These are phyloP conservation scores for Coemansia guatemalensis DNA, from an alignment of 192 early-diverging fungal species.

Conservation along the genomic window DNA sequence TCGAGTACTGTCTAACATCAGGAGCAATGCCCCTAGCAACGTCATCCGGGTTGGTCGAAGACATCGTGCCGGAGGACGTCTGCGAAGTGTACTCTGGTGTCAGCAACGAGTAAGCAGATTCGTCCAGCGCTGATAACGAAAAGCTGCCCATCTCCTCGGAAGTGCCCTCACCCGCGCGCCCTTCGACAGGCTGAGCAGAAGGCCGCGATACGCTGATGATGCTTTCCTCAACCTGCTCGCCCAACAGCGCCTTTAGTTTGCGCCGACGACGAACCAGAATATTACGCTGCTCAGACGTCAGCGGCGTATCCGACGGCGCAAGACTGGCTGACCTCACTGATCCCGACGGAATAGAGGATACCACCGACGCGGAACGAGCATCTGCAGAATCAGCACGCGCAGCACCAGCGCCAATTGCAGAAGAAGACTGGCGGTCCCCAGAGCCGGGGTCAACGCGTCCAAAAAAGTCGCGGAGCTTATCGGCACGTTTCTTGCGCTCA, in stretches of 20 bases:
- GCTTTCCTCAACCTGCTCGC: conserved; percentile 58
- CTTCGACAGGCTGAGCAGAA: neutral
- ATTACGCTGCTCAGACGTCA: conserved; percentile 57
- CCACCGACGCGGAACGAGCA: neutral
- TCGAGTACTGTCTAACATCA: conserved; percentile 29
- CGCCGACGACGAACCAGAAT: conserved; percentile 59
- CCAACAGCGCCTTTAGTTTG: conserved; percentile 62
- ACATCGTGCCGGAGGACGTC: conserved; percentile 5
- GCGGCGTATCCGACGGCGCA: conserved; percentile 10
- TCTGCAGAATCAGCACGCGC: neutral
- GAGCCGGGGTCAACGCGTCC: conserved; percentile 24
- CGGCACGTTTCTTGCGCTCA: conserved; percentile 48
- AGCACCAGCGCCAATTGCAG: neutral
- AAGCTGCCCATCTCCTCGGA: neutral
- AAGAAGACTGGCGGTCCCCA: neutral
- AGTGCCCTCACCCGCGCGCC: too few relatives aligned
- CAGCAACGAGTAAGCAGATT: conserved; percentile 15
- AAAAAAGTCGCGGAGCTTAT: conserved; percentile 58
- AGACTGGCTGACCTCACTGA: conserved; percentile 11
- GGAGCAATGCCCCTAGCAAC: too few relatives aligned
- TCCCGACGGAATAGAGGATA: conserved; percentile 12
- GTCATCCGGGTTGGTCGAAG: too few relatives aligned
- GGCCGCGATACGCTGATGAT: conserved; percentile 25
- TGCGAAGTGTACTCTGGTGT: conserved; percentile 22
- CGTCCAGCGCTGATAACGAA: conserved; percentile 3